Conservation (phyloP, 108 stramenopile species). For the Pelagomonas calceolata region DNA sequence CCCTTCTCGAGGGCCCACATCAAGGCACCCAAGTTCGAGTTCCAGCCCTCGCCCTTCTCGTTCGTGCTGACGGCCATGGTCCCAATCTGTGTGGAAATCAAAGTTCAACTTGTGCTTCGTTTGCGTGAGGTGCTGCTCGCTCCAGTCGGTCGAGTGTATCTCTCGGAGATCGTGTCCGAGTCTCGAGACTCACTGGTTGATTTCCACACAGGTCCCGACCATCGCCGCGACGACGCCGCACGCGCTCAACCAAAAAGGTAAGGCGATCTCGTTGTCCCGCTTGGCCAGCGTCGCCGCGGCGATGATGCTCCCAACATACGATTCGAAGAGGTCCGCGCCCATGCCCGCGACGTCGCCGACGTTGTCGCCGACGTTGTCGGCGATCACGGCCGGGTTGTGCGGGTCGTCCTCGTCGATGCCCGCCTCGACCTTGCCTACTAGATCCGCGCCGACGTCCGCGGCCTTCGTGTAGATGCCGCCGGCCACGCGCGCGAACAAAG, state of each 20-base stretch:
- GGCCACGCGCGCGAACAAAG: constrained; percentile 89
- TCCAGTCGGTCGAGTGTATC: no score
- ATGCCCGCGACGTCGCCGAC: constrained; percentile 93
- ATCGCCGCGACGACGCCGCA: constrained; percentile 73
- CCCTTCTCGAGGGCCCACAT: constrained; percentile 60
- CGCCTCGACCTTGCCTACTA: constrained; percentile 90
- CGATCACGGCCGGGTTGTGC: constrained; percentile 91
- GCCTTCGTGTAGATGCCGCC: constrained; percentile 98
- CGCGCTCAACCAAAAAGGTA: constrained; percentile 77
- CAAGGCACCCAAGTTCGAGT: constrained; percentile 10
- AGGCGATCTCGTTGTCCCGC: constrained; percentile 52
- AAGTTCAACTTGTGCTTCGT: no score
- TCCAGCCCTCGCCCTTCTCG: background rate
- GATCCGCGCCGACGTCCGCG: constrained; percentile 90
- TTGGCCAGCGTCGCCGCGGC: constrained; percentile 71
- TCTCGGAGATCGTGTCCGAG: no score
- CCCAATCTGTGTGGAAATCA: no score
- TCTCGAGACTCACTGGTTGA: no score
- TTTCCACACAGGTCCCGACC: no score
- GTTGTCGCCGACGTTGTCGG: constrained; percentile 96
- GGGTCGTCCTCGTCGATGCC: constrained; percentile 94
- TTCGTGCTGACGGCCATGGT: constrained; percentile 39
- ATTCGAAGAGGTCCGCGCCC: constrained; percentile 88
- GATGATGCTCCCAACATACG: constrained; percentile 78
- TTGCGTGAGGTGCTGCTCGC: no score